Conservation (phyloP, 169 alveolate species). For the Plasmodium cynomolgi region DNA sequence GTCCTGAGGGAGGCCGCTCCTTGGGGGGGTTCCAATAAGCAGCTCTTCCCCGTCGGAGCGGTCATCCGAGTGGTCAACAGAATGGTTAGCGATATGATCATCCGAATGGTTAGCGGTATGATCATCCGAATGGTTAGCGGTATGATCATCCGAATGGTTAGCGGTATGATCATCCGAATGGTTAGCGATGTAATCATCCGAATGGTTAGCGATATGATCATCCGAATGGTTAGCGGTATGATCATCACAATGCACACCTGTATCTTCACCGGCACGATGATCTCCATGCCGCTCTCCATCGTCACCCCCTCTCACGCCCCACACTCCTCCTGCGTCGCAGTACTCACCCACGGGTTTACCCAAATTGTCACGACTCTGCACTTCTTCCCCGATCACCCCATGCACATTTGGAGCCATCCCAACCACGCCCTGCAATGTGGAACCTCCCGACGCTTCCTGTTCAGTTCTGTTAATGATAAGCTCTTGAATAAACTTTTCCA, state of each 20-base stretch:
- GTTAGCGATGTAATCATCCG: too few relatives aligned
- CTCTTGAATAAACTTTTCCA: conserved; percentile 38
- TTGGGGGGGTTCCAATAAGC: neutral
- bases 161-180: neutral
- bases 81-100: too few relatives aligned
- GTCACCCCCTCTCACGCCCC: neutral
- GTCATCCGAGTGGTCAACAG: neutral
- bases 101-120: neutral
- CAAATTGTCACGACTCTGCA: neutral
- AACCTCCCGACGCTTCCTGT: neutral
- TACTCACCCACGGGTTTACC: neutral
- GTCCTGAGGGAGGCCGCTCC: neutral
- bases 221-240: neutral
- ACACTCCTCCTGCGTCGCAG: neutral
- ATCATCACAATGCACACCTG: neutral
- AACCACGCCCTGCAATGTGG: neutral
- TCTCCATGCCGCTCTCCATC: neutral
- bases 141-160: neutral
- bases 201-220: too few relatives aligned
- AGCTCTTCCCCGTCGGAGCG: neutral
- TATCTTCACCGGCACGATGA: neutral
- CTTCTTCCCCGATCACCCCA: neutral
- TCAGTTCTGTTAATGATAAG: conserved; percentile 29
- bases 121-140: neutral
- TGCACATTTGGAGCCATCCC: neutral